phyloP scores from a whole-genome alignment of 2,329 filamentous ascomycete genomes.

The Hymenotorrendiella dingleyae region DNA sequence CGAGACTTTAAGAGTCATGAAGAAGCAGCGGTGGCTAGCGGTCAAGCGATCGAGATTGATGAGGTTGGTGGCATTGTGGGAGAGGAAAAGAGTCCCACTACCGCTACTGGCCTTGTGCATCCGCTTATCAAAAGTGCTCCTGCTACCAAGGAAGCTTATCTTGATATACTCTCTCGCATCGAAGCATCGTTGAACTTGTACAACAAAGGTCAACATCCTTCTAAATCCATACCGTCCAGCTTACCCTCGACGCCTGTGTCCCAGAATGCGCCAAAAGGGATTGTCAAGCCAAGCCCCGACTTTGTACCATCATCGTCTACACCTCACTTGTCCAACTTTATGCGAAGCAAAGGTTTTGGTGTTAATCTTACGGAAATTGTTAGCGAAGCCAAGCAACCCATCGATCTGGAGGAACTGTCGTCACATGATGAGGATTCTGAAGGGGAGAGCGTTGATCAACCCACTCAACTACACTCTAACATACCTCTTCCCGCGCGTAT shows the following conservation, averaged over 20 bases:
- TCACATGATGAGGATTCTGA: slow-evolving; percentile 51
- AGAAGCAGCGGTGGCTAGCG: slow-evolving; percentile 82
- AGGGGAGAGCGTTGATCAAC: slow-evolving; percentile 33
- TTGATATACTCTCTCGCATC: slow-evolving; percentile 47
- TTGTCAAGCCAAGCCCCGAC: slow-evolving; percentile 23
- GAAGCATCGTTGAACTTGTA: slow-evolving; percentile 48
- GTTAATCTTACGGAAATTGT: slow-evolving; percentile 58
- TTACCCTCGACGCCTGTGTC: slow-evolving; percentile 18
- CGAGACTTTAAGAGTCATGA: slow-evolving; percentile 95
- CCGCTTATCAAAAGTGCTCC: slow-evolving; percentile 54
- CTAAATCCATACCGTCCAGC: slow-evolving; percentile 38
- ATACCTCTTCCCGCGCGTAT: slow-evolving; percentile 39
- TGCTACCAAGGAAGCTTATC: slow-evolving; percentile 46
- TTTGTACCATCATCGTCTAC: slow-evolving; percentile 53
- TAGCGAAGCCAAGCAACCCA: slow-evolving; percentile 50
- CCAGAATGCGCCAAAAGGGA: slow-evolving; percentile 23
- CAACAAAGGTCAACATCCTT: slow-evolving; percentile 45
- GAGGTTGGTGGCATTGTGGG: slow-evolving; percentile 45
- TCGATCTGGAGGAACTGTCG: slow-evolving; percentile 44
- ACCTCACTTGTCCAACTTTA: slow-evolving; percentile 61
- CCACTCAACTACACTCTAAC: slow-evolving; percentile 33
- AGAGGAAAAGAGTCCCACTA: slow-evolving; percentile 33
- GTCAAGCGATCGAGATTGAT: slow-evolving; percentile 71
- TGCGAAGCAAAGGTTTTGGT: slow-evolving; percentile 55
- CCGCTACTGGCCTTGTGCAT: slow-evolving; percentile 49